These are phyloP conservation scores for Fomitopsis palustris DNA, from an alignment of 1,284 basidiomycete species.

Conservation along the genomic window DNA sequence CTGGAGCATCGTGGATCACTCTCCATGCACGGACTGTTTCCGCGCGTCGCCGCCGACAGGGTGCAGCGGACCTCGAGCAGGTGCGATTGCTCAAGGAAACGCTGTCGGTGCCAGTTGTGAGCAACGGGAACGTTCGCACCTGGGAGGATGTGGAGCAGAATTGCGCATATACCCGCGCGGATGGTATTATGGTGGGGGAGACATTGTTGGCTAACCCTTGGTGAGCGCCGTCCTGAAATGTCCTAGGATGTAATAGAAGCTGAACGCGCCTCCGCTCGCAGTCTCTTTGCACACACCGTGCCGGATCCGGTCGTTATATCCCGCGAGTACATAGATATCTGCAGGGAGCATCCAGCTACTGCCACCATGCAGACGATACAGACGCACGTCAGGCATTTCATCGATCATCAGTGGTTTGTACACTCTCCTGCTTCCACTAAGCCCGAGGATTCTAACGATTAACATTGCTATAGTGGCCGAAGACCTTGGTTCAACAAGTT, in stretches of 20 bases:
- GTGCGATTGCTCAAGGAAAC: constrained; percentile 52
- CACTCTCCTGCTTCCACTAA: background rate
- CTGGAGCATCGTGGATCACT: constrained; percentile 63
- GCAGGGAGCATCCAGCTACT: constrained; percentile 43
- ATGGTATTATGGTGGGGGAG: constrained; percentile 79
- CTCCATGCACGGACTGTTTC: constrained; percentile 73
- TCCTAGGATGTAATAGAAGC: constrained; percentile 13
- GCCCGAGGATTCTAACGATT: background rate
- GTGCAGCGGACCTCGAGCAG: constrained; percentile 59
- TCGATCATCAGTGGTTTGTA: constrained; percentile 61
- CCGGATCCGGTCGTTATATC: constrained; percentile 62
- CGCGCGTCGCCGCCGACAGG: constrained; percentile 60
- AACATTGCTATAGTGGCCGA: constrained; percentile 34
- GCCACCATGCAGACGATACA: constrained; percentile 45
- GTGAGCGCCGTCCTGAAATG: constrained; percentile 30
- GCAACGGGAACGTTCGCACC: constrained; percentile 72
- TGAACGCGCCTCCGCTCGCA: constrained; percentile 15
- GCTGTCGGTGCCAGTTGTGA: constrained; percentile 56
- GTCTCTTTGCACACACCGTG: constrained; percentile 47
- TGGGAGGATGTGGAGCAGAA: constrained; percentile 57
- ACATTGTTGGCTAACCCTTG: constrained; percentile 66
- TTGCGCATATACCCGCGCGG: constrained; percentile 52
- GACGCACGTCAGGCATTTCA: constrained; percentile 58
- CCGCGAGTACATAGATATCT: constrained; percentile 59
- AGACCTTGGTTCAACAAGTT: constrained; percentile 56